These are phyloP conservation scores for Coniochaeta sp. DNA, from an alignment of 2,329 filamentous ascomycete species.

Conservation along the genomic window DNA sequence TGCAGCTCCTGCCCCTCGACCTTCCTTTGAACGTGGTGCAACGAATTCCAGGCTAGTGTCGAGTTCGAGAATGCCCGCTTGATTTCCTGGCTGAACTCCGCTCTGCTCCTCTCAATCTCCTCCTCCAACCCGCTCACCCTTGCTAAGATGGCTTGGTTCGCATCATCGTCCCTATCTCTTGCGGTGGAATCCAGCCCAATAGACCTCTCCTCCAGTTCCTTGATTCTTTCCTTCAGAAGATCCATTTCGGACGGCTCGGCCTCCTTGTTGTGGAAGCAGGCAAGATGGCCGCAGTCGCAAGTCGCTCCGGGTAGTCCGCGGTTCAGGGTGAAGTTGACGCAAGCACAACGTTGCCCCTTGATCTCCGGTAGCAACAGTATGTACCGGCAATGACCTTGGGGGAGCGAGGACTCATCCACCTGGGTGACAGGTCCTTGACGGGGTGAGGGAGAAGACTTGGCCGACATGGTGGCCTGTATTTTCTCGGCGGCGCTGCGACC, in stretches of 20 bases:
- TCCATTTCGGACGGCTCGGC: slow-evolving; percentile 41
- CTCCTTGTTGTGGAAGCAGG: slow-evolving; percentile 50
- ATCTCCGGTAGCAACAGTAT: slow-evolving; percentile 50
- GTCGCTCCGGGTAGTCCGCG: slow-evolving; percentile 43
- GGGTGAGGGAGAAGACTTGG: slow-evolving; percentile 21
- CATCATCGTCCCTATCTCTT: slow-evolving; percentile 21
- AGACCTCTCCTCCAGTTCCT: slow-evolving; percentile 36
- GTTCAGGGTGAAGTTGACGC: slow-evolving; percentile 49
- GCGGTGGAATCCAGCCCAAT: slow-evolving; percentile 8
- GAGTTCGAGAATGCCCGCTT: slow-evolving; percentile 49
- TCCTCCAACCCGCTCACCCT: slow-evolving; percentile 48
- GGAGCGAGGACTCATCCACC: slow-evolving; percentile 39
- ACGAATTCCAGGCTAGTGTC: slow-evolving; percentile 44
- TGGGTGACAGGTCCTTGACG: slow-evolving; percentile 15
- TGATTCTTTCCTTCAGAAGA: slow-evolving; percentile 37
- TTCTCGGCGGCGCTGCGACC: neutral
- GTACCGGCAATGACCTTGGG: slow-evolving; percentile 51
- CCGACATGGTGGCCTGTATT: slow-evolving; percentile 15
- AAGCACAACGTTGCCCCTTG: slow-evolving; percentile 51
- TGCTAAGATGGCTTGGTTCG: slow-evolving; percentile 29
- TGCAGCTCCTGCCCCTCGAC: slow-evolving; percentile 28
- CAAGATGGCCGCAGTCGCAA: slow-evolving; percentile 53
- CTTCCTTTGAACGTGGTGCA: slow-evolving; percentile 35
- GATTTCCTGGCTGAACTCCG: slow-evolving; percentile 44
- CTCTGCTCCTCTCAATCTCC: slow-evolving; percentile 41